Conservation (phyloP, 805 yeast genomes). For the Starmerella ratchasimensis region DNA sequence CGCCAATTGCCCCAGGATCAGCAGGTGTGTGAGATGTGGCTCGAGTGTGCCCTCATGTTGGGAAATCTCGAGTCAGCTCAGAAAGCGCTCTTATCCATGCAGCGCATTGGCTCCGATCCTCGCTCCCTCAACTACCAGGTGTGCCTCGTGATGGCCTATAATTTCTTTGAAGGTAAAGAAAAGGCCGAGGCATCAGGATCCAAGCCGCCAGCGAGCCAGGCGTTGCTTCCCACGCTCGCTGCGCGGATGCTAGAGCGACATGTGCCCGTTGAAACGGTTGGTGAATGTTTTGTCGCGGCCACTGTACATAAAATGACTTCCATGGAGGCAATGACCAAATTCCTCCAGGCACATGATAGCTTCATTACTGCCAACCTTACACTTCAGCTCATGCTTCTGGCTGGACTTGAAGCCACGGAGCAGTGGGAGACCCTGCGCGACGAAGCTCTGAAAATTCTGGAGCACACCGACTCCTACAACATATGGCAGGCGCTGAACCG, state of each 20-base stretch:
- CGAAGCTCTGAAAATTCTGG: slow-evolving; percentile 32
- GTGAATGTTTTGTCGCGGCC: slow-evolving; percentile 51
- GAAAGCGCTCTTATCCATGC: slow-evolving; percentile 20
- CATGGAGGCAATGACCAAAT: slow-evolving; percentile 28
- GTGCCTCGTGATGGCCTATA: slow-evolving; percentile 35
- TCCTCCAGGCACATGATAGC: slow-evolving; percentile 16
- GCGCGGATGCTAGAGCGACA: slow-evolving; percentile 39
- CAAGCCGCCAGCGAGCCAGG: slow-evolving; percentile 32
- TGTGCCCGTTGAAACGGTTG: slow-evolving; percentile 42
- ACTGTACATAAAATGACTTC: slow-evolving; percentile 34
- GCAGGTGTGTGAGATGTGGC: slow-evolving; percentile 19
- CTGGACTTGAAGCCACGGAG: slow-evolving; percentile 32
- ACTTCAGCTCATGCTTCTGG: slow-evolving; percentile 33
- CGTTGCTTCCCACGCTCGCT: slow-evolving; percentile 48
- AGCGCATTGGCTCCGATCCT: slow-evolving; percentile 16
- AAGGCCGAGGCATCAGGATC: not conserved
- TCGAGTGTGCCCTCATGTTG: slow-evolving; percentile 12
- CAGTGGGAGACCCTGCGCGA: slow-evolving; percentile 35
- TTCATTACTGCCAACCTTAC: slow-evolving; percentile 40
- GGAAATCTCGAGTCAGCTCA: slow-evolving; percentile 17
- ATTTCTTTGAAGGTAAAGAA: slow-evolving; percentile 17
- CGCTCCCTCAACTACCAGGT: slow-evolving; percentile 18
- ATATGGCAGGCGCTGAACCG: slow-evolving; percentile 50
- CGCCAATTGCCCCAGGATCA: slow-evolving; percentile 14
- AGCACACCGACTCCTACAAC: slow-evolving; percentile 57